These are phyloP conservation scores for Talaromyces proteolyticus DNA, from an alignment of 495 filamentous ascomycete species.

Conservation along the genomic window DNA sequence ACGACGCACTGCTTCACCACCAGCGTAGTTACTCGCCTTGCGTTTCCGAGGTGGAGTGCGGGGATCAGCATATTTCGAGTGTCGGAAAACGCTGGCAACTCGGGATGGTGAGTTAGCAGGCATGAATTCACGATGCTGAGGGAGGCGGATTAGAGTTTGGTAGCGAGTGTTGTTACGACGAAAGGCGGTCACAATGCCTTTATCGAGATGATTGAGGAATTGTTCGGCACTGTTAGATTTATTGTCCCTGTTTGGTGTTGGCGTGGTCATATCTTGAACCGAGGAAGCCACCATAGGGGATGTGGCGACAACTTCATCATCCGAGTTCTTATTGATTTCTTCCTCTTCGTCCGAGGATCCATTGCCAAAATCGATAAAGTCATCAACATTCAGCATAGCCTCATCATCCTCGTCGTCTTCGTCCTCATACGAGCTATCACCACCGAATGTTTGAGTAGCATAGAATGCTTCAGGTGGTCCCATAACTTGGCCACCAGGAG, in stretches of 20 bases:
- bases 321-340: constrained; percentile 23
- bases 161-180: constrained; percentile 72
- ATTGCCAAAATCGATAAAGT: constrained; percentile 65
- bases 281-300: constrained; percentile 30
- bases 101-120: constrained; percentile 40
- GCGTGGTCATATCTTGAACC: constrained; percentile 32
- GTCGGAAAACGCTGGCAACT: constrained; percentile 41
- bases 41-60: constrained; percentile 39
- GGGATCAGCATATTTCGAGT: constrained; percentile 36
- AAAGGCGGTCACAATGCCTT: constrained; percentile 69
- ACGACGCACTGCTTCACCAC: constrained; percentile 40
- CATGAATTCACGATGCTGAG: constrained; percentile 46
- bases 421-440: constrained; percentile 47
- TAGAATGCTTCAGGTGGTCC: constrained; percentile 76
- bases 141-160: constrained; percentile 59
- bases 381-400: constrained; percentile 56
- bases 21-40: constrained; percentile 29
- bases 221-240: constrained; percentile 47
- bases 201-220: constrained; percentile 64
- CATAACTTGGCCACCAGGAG: constrained; percentile 60
- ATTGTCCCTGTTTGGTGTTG: constrained; percentile 45
- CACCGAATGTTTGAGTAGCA: constrained; percentile 54
- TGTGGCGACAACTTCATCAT: constrained; percentile 32
- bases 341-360: constrained; percentile 54
- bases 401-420: constrained; percentile 62